These are phyloP conservation scores for Sclerotinia nivalis DNA, from an alignment of 2,329 filamentous ascomycete species.

Conservation along the genomic window DNA sequence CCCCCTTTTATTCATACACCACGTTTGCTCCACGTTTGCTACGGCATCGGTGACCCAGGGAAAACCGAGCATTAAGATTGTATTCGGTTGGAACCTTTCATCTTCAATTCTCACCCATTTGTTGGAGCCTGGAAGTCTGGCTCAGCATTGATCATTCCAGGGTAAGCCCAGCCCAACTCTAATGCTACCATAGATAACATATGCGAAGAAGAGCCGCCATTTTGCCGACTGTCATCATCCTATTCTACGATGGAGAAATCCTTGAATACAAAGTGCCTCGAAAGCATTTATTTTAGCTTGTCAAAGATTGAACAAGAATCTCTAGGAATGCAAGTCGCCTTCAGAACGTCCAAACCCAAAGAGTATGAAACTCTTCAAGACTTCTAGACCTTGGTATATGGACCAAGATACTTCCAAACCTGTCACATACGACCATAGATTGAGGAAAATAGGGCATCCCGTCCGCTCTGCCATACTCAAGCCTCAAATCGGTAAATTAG, in stretches of 20 bases:
- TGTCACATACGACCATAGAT: constrained; percentile 13
- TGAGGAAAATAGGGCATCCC: constrained; percentile 20
- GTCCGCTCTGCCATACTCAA: constrained; percentile 23
- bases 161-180: neutral
- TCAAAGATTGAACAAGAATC: neutral
- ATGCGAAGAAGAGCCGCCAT: neutral
- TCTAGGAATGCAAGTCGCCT: neutral
- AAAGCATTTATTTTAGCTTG: neutral
- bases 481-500: constrained; percentile 20
- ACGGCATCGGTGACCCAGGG: neutral
- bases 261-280: neutral
- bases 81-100: neutral
- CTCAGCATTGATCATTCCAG: neutral
- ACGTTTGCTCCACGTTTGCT: neutral
- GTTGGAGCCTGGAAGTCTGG: neutral
- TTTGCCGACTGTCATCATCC: neutral
- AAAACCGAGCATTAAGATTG: neutral
- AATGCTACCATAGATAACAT: neutral
- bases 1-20: neutral
- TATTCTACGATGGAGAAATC: neutral
- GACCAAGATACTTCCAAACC: neutral
- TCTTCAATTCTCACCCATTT: neutral
- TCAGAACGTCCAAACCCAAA: neutral
- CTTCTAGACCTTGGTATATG: neutral
- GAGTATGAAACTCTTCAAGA: neutral